Evolutionary conservation across 352 stramenopile genomes (phyloP), one percentile per base, ranked within the genome.

Genomic region (Phytopythium mirpurense): DNA sequence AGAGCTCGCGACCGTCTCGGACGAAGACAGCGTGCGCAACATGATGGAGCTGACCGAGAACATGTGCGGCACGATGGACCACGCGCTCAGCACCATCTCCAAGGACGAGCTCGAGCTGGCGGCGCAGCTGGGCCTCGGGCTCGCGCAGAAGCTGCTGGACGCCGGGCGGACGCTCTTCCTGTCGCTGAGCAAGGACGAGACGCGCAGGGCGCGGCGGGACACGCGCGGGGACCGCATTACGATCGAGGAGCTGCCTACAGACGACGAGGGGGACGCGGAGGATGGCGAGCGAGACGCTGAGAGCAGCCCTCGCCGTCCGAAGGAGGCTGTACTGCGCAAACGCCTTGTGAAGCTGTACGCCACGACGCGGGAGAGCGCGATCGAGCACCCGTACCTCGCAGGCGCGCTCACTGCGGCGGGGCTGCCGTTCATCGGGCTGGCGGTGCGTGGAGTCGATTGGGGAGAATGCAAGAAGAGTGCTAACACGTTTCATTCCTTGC

Each of bases 361-460:
- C 41, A 59, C 60, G 44, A 78, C 72, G 6, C 66, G 74, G 11
- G 42, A 74, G 26, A 56, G 64, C 41, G 81, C 68, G 12, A 55
- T 51, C 0, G 74, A 86, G 14, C 78, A 90, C 38, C 79, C 83
- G 34, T 85, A 80, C 36, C 31, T 82, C 14, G 74, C 79, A 26
- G 83, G 79, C 38, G 68, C 74, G n/a, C 60, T 90, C 24, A 72
- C 75, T 47, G 68, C 73, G 16, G 67, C 68, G 2, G 70, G 75
- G n/a, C 50, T 93, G 42, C 83, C 83, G 6, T 90, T 93, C 56
- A 77, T 93, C 37, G 83, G 83, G 3, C 63, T 93, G n/a, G 75
- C 67, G 63, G 83, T 93, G 59, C 21, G 73, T 68, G 2, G 6
- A 53, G 18, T 29, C 35, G 15, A n/a, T 54, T 0, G 18, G 36